phyloP scores from a whole-genome alignment of 2,329 filamentous ascomycete species.

The Colletotrichum noveboracense region DNA sequence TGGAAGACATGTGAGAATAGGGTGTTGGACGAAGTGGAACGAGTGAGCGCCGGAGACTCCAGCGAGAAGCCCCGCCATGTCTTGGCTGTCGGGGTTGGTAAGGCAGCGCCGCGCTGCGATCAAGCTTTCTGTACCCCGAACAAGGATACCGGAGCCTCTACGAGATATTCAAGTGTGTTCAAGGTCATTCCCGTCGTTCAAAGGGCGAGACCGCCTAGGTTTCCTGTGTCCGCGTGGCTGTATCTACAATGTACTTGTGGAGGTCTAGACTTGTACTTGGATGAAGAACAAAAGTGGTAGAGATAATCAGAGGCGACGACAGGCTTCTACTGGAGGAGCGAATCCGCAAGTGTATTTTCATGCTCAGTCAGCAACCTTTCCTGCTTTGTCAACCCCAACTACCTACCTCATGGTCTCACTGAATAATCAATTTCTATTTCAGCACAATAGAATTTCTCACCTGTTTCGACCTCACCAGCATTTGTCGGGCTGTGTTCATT shows the following conservation, averaged over 20 bases:
- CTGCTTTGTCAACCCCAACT: background rate
- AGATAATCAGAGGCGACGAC: background rate
- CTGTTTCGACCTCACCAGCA: background rate
- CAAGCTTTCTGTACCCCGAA: background rate
- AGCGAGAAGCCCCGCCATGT: background rate
- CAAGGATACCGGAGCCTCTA: background rate
- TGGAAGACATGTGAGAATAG: background rate
- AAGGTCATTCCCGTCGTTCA: background rate
- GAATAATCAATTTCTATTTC: background rate
- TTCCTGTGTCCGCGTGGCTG: background rate
- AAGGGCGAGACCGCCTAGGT: background rate
- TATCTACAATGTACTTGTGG: too few species aligned
- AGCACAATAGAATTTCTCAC: background rate
- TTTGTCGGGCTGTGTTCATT: background rate
- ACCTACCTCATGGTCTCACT: background rate
- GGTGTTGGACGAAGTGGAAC: background rate
- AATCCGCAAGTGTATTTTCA: background rate
- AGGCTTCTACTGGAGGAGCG: background rate
- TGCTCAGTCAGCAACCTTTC: background rate
- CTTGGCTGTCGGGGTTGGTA: background rate
- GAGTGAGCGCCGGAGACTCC: background rate
- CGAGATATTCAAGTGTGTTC: too few species aligned
- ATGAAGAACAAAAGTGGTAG: background rate
- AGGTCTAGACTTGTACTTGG: background rate
- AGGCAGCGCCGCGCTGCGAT: background rate